These are phyloP conservation scores for Mytilinidion resinicola DNA, from an alignment of 495 filamentous ascomycete species.

Conservation along the genomic window DNA sequence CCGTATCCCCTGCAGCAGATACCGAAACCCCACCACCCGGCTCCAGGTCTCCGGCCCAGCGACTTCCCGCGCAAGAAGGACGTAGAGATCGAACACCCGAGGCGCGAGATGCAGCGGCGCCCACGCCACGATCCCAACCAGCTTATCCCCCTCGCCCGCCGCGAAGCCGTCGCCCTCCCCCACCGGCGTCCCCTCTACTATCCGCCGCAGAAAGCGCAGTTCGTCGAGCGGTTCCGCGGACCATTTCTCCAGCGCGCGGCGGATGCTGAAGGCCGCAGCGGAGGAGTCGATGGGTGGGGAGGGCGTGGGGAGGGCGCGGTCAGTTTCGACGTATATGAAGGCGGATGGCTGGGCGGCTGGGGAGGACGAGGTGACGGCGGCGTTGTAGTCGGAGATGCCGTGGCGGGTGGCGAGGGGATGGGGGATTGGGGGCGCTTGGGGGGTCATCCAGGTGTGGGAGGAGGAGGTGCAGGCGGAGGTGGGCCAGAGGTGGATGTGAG, in stretches of 20 bases:
- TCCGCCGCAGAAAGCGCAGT: slow-evolving; percentile 57
- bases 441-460: slow-evolving; percentile 58
- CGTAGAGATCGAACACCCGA: slow-evolving; percentile 24
- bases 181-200: slow-evolving; percentile 52
- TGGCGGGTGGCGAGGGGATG: neutral
- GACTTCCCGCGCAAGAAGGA: slow-evolving; percentile 34
- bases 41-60: slow-evolving; percentile 40
- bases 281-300: slow-evolving; percentile 40
- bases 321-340: slow-evolving; percentile 77
- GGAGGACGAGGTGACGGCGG: slow-evolving; percentile 32
- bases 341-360: slow-evolving; percentile 42
- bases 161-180: slow-evolving; percentile 49
- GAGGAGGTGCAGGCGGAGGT: slow-evolving; percentile 48
- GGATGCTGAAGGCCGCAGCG: slow-evolving; percentile 24
- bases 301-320: slow-evolving; percentile 43
- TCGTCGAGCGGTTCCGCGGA: slow-evolving; percentile 60
- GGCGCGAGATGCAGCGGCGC: slow-evolving; percentile 51
- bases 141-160: slow-evolving; percentile 44
- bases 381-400: slow-evolving; percentile 48
- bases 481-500: slow-evolving; percentile 83
- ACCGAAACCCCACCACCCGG: slow-evolving; percentile 63
- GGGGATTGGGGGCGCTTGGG: slow-evolving; percentile 49
- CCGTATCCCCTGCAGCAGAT: slow-evolving; percentile 71
- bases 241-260: slow-evolving; percentile 28
- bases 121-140: slow-evolving; percentile 70